Evolutionary conservation across 371 early-diverging fungal genomes (phyloP).

Genomic region (Choanephora cucurbitarum): DNA sequence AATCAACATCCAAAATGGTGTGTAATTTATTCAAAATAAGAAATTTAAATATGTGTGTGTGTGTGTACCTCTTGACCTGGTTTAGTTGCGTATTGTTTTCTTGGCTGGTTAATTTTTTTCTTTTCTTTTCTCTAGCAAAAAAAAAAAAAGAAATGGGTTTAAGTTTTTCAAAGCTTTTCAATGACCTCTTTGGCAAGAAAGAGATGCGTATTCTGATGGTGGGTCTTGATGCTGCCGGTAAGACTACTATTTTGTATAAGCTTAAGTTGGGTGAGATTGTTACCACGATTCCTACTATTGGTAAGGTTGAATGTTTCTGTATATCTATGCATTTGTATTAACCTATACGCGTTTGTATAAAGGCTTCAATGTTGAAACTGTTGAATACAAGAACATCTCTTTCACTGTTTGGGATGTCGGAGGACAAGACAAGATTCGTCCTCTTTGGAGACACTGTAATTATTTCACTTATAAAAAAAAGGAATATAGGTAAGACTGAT

Average conservation of each 20-base stretch:
- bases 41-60: too few species aligned
- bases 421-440: constrained; percentile 69
- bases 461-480: not conserved
- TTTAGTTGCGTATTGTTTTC: constrained; percentile 3
- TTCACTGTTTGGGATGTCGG: constrained; percentile 97
- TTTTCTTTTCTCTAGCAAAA: constrained; percentile 4
- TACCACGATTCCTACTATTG: constrained; percentile 92
- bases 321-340: too few species aligned
- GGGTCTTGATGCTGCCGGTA: constrained; percentile 98
- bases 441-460: constrained; percentile 57
- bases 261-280: constrained; percentile 91
- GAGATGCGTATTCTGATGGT: constrained; percentile 98
- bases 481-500: too few species aligned
- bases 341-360: constrained; percentile 18
- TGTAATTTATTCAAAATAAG: too few species aligned
- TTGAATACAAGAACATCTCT: constrained; percentile 96
- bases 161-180: constrained; percentile 47
- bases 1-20: too few species aligned
- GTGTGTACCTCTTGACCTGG: too few species aligned
- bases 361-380: constrained; percentile 93
- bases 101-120: constrained; percentile 13
- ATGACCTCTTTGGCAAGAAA: constrained; percentile 72
- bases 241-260: constrained; percentile 96
- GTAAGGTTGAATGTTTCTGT: constrained; percentile 32
- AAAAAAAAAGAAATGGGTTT: constrained; percentile 44